Percentiles rank a stretch among this genome's conserved stretches.
These are phyloP conservation scores for Mortierella antarctica DNA, from an alignment of 192 early-diverging fungal species.

Conservation along the genomic window DNA sequence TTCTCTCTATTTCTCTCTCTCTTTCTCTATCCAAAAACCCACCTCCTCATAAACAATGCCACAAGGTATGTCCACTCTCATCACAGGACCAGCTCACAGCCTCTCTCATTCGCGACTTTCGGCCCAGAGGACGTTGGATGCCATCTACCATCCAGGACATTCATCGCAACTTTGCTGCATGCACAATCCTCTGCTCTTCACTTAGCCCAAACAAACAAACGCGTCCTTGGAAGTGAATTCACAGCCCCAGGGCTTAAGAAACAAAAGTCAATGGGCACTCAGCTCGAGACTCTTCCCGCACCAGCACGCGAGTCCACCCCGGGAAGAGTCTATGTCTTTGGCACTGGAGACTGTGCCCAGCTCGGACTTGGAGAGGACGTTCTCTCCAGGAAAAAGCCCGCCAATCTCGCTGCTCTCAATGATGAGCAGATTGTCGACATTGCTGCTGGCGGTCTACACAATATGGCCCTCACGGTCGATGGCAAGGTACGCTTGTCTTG, in stretches of 20 bases:
- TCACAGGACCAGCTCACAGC: too few species aligned
- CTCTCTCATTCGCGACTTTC: too few species aligned
- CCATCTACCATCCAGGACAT: too few species aligned
- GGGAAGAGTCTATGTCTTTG: slow-evolving; percentile 85
- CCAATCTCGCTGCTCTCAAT: slow-evolving; percentile 70
- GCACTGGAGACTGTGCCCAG: slow-evolving; percentile 91
- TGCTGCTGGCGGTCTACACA: slow-evolving; percentile 89
- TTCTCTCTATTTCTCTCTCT: too few species aligned
- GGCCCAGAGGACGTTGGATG: too few species aligned
- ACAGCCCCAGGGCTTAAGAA: slow-evolving; percentile 21
- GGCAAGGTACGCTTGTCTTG: slow-evolving; percentile 68
- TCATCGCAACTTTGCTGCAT: too few species aligned
- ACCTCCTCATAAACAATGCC: too few species aligned
- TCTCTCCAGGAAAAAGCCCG: slow-evolving; percentile 83
- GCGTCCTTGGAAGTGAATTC: slow-evolving; percentile 1
- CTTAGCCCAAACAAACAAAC: slow-evolving; percentile 8
- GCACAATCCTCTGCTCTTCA: not conserved
- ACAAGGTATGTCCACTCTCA: too few species aligned
- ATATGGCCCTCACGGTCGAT: slow-evolving; percentile 75
- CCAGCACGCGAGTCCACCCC: slow-evolving; percentile 24
- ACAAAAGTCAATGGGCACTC: slow-evolving; percentile 2
- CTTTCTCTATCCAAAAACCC: too few species aligned
- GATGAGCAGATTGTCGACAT: slow-evolving; percentile 81
- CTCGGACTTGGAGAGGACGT: slow-evolving; percentile 90
- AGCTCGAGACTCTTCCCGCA: not conserved